Conservation (phyloP, 2,329 filamentous ascomycete genomes). For the Penicillium thymicola region DNA sequence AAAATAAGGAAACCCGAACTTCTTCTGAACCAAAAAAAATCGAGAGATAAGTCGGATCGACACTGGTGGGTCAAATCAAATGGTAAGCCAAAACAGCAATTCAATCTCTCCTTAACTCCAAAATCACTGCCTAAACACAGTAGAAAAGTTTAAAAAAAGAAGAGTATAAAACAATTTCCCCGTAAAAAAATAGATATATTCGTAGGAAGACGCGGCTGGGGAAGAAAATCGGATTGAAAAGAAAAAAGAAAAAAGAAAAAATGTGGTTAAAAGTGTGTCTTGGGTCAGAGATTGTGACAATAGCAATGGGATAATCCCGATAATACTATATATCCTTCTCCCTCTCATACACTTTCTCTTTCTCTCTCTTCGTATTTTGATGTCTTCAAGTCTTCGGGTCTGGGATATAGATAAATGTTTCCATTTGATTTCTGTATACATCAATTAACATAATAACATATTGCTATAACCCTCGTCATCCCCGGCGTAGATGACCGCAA, state of each 20-base stretch:
- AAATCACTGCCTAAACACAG: no score
- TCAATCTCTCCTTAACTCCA: no score
- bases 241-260: background rate
- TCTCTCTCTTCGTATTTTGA: background rate
- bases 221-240: slow-evolving; percentile 2
- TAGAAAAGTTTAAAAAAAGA: background rate
- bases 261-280: background rate
- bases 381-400: no score
- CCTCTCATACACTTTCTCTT: no score
- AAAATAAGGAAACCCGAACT: slow-evolving; percentile 18
- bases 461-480: background rate
- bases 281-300: slow-evolving; percentile 21
- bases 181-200: background rate
- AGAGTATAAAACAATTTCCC: background rate
- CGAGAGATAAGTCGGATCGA: slow-evolving; percentile 22
- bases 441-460: background rate
- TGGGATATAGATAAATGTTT: background rate
- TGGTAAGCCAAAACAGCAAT: slow-evolving; percentile 4
- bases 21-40: slow-evolving; percentile 1
- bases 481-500: background rate
- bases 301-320: slow-evolving; percentile 25
- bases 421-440: background rate
- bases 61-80: slow-evolving; percentile 17
- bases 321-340: background rate
- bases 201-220: slow-evolving; percentile 15